Percentiles rank a stretch among this genome's conserved stretches.
Conservation (phyloP, 371 early-diverging fungal genomes). For the Phascolomyces articulosus region DNA sequence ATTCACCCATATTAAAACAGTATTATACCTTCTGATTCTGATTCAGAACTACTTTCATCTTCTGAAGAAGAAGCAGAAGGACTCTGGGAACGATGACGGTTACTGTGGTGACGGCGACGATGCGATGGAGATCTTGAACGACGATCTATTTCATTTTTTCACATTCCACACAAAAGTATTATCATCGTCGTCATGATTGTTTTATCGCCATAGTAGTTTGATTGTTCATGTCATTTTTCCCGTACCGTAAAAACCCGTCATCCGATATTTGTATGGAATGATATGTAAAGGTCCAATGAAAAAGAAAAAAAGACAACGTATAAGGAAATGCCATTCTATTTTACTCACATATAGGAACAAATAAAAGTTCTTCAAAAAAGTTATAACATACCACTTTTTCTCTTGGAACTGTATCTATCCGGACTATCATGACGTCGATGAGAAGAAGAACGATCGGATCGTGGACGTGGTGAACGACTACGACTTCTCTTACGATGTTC, state of each 20-base stretch:
- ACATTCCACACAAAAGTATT: not conserved
- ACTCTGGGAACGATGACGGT: conserved; percentile 1
- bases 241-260: too few relatives aligned
- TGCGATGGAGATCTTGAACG: conserved; percentile 4
- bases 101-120: not conserved
- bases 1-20: too few relatives aligned
- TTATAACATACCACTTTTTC: conserved; percentile 1
- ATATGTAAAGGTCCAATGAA: not conserved
- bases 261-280: not conserved
- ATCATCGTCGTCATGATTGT: too few relatives aligned
- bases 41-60: conserved; percentile 4
- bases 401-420: not conserved
- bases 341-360: too few relatives aligned
- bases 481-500: conserved; percentile 8
- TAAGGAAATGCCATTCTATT: not conserved
- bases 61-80: conserved; percentile 10
- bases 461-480: conserved; percentile 16
- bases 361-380: not conserved
- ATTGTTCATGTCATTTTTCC: too few relatives aligned
- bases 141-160: not conserved
- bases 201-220: not conserved
- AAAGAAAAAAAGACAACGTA: not conserved
- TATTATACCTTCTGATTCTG: conserved; percentile 19
- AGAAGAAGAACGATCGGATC: conserved; percentile 13
- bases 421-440: conserved; percentile 11